Conservation (phyloP, 2,329 filamentous ascomycete genomes). For the Pyrenophora graminea region DNA sequence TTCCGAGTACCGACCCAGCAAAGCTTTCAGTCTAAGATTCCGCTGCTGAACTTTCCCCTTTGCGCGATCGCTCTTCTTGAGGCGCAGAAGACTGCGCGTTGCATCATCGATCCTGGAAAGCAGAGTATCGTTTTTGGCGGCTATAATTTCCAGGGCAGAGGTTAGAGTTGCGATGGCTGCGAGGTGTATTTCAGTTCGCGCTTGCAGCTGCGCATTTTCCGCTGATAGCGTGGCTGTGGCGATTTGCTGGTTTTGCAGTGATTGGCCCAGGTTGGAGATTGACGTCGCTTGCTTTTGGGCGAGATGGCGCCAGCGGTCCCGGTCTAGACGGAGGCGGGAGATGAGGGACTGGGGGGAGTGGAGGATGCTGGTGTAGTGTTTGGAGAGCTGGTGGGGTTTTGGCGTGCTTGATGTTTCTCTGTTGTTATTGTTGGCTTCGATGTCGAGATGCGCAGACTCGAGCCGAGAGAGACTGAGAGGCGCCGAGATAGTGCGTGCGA, state of each 20-base stretch:
- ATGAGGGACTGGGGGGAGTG: background rate
- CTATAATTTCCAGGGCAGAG: background rate
- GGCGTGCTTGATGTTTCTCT: too few species aligned
- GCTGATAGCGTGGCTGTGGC: background rate
- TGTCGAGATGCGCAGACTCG: too few species aligned
- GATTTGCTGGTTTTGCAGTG: constrained; percentile 1
- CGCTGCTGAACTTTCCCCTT: constrained; percentile 24
- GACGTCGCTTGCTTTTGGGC: constrained; percentile 5
- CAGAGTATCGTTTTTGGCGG: constrained; percentile 12
- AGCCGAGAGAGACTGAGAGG: too few species aligned
- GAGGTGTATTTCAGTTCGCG: constrained; percentile 3
- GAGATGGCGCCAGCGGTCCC: constrained; percentile 9
- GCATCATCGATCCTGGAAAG: constrained; percentile 8
- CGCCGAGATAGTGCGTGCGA: too few species aligned
- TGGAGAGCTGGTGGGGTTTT: too few species aligned
- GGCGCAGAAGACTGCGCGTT: constrained; percentile 1
- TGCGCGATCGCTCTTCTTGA: constrained; percentile 22
- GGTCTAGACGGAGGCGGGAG: constrained; percentile 11
- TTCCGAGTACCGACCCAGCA: constrained; percentile 2
- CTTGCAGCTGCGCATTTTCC: constrained; percentile 1
- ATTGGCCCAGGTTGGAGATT: background rate
- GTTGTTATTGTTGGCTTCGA: too few species aligned
- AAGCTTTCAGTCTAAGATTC: constrained; percentile 20
- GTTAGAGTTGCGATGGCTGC: constrained; percentile 1
- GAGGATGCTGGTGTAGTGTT: too few species aligned